Conservation (phyloP, 345 rosid species). For the Isatis tinctoria region DNA sequence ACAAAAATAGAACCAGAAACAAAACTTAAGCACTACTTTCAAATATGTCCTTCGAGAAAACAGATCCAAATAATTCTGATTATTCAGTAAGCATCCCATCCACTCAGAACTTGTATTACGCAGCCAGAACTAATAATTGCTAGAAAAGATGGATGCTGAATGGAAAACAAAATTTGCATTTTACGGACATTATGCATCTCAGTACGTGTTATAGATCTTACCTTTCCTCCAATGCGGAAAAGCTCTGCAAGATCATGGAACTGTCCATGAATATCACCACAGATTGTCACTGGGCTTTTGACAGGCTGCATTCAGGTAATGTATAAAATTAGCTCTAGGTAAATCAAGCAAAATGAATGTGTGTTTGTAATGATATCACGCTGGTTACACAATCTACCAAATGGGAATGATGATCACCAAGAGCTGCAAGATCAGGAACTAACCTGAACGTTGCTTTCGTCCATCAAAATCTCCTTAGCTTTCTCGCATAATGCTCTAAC, state of each 20-base stretch:
- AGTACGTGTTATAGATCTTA: slow-evolving; percentile 28
- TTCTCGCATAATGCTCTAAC: slow-evolving; percentile 92
- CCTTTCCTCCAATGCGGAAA: slow-evolving; percentile 97
- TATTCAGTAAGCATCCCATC: not conserved
- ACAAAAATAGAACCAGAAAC: not conserved
- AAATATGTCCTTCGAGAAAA: not conserved
- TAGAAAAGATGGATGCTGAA: not conserved
- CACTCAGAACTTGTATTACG: not conserved
- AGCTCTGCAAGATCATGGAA: slow-evolving; percentile 99
- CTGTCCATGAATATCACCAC: slow-evolving; percentile 99
- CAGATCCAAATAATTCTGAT: not conserved
- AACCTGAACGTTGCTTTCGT: slow-evolving; percentile 99
- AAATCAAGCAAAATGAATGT: not conserved
- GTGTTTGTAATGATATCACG: not conserved
- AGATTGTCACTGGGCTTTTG: slow-evolving; percentile 94
- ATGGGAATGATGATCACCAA: not conserved
- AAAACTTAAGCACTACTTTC: not conserved
- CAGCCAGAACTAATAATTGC: not conserved
- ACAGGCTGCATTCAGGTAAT: slow-evolving; percentile 62
- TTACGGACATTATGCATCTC: not conserved
- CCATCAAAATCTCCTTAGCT: slow-evolving; percentile 95
- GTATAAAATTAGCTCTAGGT: not conserved
- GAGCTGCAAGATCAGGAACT: slow-evolving; percentile 15
- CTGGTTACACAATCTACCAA: not conserved
- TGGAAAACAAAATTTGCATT: not conserved